These are phyloP conservation scores for Hygrophorus russula DNA, from an alignment of 768 basidiomycete genomes.

Conservation along the genomic window DNA sequence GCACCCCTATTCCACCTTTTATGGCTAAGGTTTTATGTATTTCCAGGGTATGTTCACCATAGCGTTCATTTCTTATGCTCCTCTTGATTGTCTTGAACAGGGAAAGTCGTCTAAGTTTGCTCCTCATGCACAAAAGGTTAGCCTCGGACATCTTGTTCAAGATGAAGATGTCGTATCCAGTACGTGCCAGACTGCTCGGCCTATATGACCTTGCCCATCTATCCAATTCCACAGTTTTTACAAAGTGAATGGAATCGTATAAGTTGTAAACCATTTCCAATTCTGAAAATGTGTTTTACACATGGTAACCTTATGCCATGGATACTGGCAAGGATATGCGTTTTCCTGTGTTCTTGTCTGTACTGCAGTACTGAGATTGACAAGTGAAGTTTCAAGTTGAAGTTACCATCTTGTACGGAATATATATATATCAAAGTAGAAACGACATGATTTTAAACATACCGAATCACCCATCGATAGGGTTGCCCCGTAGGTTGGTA, in stretches of 20 bases:
- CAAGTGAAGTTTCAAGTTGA: too few relatives aligned
- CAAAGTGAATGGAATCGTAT: slow-evolving; percentile 12
- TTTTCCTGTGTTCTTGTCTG: too few relatives aligned
- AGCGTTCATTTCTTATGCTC: not conserved
- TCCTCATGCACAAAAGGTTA: slow-evolving; percentile 92
- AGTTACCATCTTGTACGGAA: too few relatives aligned
- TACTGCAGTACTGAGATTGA: too few relatives aligned
- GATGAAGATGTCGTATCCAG: slow-evolving; percentile 88
- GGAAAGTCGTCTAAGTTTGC: slow-evolving; percentile 91
- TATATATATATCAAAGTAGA: too few relatives aligned
- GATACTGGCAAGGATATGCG: too few relatives aligned
- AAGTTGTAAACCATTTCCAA: not conserved
- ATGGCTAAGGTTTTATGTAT: not conserved
- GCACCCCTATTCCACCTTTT: not conserved
- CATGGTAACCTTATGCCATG: too few relatives aligned
- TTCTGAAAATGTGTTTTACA: too few relatives aligned
- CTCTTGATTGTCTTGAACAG: slow-evolving; percentile 23
- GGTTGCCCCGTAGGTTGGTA: too few relatives aligned
- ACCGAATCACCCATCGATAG: not conserved
- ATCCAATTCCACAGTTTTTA: slow-evolving; percentile 16
- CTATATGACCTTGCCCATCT: not conserved
- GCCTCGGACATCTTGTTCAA: slow-evolving; percentile 69
- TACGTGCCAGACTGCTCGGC: slow-evolving; percentile 26
- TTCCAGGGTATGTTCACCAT: slow-evolving; percentile 5
- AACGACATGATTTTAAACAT: too few relatives aligned